Percentiles rank a stretch among this genome's conserved stretches.
Conservation (phyloP, 305 asterid species). For the Withania somnifera region DNA sequence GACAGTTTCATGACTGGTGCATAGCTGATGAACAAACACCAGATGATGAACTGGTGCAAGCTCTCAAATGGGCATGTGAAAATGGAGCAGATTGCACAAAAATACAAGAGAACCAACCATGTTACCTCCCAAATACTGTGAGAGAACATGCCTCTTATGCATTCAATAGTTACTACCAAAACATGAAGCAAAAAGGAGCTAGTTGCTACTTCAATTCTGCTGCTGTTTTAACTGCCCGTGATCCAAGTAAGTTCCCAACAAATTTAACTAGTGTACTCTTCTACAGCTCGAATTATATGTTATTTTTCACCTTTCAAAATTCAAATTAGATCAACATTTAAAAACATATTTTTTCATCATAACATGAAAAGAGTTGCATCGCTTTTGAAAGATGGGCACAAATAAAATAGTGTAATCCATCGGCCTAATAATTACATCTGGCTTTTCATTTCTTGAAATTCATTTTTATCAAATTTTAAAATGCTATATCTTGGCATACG, state of each 20-base stretch:
- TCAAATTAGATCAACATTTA: not conserved
- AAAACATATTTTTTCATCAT: too few species aligned
- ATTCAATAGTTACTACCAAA: conserved; percentile 70
- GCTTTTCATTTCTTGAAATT: too few species aligned
- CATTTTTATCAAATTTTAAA: too few species aligned
- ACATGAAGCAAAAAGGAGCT: conserved; percentile 39
- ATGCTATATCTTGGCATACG: too few species aligned
- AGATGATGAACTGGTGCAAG: conserved; percentile 32
- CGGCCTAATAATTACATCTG: too few species aligned
- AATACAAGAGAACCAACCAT: conserved; percentile 23
- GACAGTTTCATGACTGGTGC: conserved; percentile 57
- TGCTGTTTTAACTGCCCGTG: conserved; percentile 39
- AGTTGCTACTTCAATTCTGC: conserved; percentile 59
- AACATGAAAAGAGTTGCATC: too few species aligned
- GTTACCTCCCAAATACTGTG: conserved; percentile 39
- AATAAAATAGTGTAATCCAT: too few species aligned
- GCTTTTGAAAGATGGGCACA: too few species aligned
- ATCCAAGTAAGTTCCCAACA: conserved; percentile 48
- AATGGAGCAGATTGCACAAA: conserved; percentile 59
- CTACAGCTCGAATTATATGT: too few species aligned
- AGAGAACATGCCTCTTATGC: conserved; percentile 60
- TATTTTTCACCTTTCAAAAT: not conserved
- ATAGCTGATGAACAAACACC: conserved; percentile 60
- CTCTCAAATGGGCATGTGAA: conserved; percentile 56
- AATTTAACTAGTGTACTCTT: not conserved